Evolutionary conservation across 2,329 filamentous ascomycete genomes (phyloP).

Genomic region (Graphium sp.): DNA sequence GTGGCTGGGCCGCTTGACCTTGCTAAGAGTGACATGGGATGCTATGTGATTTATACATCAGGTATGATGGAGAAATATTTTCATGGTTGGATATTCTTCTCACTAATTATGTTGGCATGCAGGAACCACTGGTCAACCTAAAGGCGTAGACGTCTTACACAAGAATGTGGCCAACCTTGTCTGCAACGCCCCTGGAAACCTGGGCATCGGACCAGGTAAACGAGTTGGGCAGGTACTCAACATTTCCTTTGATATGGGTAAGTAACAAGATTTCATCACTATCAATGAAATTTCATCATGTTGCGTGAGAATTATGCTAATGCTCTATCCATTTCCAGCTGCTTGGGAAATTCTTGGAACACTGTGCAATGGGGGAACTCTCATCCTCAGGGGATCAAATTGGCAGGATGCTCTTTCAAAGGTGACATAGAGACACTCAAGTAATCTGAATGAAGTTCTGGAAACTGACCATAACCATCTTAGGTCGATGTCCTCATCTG

Average conservation of each 20-base stretch:
- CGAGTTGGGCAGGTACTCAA: constrained; percentile 38
- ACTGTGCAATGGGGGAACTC: constrained; percentile 38
- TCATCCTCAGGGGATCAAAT: constrained; percentile 30
- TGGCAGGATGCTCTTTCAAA: constrained; percentile 28
- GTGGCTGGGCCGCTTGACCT: constrained; percentile 16
- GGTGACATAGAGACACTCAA: constrained; percentile 12
- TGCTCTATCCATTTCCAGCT: too few relatives aligned
- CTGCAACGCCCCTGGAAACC: constrained; percentile 28
- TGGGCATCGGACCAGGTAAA: constrained; percentile 30
- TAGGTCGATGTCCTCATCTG: constrained; percentile 35
- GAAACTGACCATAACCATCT: neutral
- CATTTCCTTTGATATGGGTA: constrained; percentile 45
- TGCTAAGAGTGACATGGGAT: constrained; percentile 18
- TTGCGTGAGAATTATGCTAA: too few relatives aligned
- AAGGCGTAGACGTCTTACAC: constrained; percentile 41
- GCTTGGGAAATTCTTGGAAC: constrained; percentile 43
- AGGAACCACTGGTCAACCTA: constrained; percentile 38
- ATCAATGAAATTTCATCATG: neutral
- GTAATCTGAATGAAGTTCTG: neutral
- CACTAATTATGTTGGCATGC: too few relatives aligned
- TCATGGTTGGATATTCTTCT: neutral
- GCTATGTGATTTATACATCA: constrained; percentile 37
- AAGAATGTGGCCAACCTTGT: constrained; percentile 35
- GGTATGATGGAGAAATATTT: constrained; percentile 13
- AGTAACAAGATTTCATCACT: constrained; percentile 9